Conservation (phyloP, 1,284 basidiomycete species). For the Athelia sp. region DNA sequence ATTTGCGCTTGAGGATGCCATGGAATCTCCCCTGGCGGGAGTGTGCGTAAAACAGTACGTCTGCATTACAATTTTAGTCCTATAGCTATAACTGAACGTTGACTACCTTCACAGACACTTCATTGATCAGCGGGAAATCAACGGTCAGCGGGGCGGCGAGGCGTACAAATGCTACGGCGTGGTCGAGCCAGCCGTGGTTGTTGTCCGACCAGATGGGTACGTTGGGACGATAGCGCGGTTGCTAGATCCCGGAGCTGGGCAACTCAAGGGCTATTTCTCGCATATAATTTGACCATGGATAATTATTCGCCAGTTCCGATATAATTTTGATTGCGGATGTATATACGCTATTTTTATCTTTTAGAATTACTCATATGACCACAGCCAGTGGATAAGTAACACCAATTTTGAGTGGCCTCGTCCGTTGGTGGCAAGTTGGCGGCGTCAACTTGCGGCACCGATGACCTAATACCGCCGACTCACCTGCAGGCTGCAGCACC, state of each 20-base stretch:
- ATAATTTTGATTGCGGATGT: too few relatives aligned
- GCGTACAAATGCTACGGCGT: constrained; percentile 58
- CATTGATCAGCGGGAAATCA: constrained; percentile 39
- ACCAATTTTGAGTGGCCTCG: too few relatives aligned
- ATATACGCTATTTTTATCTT: too few relatives aligned
- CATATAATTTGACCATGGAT: too few relatives aligned
- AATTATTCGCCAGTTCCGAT: too few relatives aligned
- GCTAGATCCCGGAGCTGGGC: neutral
- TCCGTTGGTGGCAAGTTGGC: too few relatives aligned
- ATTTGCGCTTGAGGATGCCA: constrained; percentile 41
- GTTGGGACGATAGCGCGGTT: constrained; percentile 56
- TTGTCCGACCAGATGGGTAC: constrained; percentile 74
- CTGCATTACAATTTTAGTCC: neutral
- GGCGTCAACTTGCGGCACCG: too few relatives aligned
- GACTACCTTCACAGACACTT: constrained; percentile 32
- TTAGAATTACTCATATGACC: too few relatives aligned
- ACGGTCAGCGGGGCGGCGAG: constrained; percentile 32
- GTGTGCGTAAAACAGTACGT: constrained; percentile 66
- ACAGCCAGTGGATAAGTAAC: too few relatives aligned
- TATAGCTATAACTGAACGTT: neutral
- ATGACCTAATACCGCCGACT: too few relatives aligned
- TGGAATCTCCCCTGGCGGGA: constrained; percentile 44
- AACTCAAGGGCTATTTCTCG: too few relatives aligned
- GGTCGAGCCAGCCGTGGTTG: constrained; percentile 46
- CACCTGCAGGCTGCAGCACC: too few relatives aligned